Evolutionary conservation across 768 basidiomycete species (phyloP), one percentile per base, ranked within the genome.

Genomic region (Fomitopsis pulvina): DNA sequence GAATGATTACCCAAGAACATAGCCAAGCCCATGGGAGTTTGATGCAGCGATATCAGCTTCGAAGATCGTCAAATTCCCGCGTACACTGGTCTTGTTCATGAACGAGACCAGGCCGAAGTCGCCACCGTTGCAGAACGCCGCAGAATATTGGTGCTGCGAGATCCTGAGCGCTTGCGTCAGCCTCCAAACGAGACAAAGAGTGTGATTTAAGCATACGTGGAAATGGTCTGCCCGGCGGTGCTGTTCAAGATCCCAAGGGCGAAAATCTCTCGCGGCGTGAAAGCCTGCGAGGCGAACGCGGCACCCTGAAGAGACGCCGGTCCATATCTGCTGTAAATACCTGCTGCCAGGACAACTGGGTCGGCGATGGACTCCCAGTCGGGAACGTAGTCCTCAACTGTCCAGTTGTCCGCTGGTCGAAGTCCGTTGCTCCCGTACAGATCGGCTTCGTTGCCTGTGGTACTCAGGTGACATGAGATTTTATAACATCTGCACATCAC

Each of bases 261-360:
- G 52, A 85, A 79, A 20, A 79, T 71, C 46, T 76, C 73, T 64
- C 81, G 77, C 0, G 83, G 83, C 29, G 83, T 83, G 60, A 84
- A 85, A 8, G 57, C 60, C 41, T 61, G 63, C 1, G 54, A 52
- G 0, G 60, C 60, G 46, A 65, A 65, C 7, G 63, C 54, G 4
- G 58, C 60, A 4, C 57, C 63, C 37, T 61, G 59, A 29, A 65
- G 40, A 10, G 57, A 41, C 2, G 63, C 60, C 20, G 57, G 50
- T 5, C 60, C 59, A 18, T 44, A 18, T 1, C 41, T 43, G 24
- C 41, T 49, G 9, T 24, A 41, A 34, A 63, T 52, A 0, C 60
- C 60, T 1, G 52, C 57, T 8, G 60, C 60, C 30, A 59, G 39
- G 2, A 52, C 60, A 12, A 62, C 63, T 0, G 60, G 53, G 0